phyloP scores from a whole-genome alignment of 2,329 filamentous ascomycete species.

The Beauveria scarabaeidicola region DNA sequence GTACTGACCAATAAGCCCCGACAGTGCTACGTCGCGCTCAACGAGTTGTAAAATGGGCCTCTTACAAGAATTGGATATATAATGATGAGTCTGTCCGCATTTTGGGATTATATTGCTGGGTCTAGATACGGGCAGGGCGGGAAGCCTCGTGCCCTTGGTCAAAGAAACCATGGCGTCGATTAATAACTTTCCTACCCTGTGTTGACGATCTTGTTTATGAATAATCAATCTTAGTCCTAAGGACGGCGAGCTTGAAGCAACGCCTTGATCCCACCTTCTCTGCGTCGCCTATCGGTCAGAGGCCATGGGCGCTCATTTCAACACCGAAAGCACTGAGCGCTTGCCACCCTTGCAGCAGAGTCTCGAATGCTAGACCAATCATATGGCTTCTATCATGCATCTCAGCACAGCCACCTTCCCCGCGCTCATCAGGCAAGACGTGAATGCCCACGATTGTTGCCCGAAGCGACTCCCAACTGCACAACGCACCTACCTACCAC shows the following conservation, averaged over 20 bases:
- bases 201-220: no score
- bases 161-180: no score
- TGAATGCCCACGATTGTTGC: not conserved
- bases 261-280: not conserved
- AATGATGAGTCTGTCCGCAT: no score
- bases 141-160: no score
- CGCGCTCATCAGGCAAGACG: not conserved
- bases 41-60: not conserved
- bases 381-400: not conserved
- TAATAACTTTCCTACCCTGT: no score
- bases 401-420: not conserved
- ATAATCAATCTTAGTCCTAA: no score
- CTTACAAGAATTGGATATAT: no score
- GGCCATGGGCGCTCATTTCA: not conserved
- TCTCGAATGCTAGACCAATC: not conserved
- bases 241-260: not conserved
- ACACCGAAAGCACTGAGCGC: not conserved
- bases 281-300: not conserved
- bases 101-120: no score
- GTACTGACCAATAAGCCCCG: constrained; percentile 6
- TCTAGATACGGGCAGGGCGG: no score
- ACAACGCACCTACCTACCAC: not conserved
- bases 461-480: not conserved
- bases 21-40: constrained; percentile 1
- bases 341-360: not conserved